Conservation (phyloP, 495 filamentous ascomycete genomes). For the Daldinia caldariorum region DNA sequence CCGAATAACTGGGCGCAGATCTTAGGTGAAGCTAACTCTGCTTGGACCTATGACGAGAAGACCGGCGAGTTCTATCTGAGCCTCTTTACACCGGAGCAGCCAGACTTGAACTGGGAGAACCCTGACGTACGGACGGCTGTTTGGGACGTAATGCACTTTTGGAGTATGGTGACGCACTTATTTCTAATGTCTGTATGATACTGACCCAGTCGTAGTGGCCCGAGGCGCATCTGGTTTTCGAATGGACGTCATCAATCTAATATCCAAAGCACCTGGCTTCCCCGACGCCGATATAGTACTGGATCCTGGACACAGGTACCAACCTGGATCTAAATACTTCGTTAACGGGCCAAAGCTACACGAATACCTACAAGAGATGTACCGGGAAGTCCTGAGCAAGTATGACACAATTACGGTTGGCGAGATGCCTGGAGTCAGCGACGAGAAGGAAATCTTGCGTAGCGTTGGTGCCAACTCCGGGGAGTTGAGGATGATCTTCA, state of each 20-base stretch:
- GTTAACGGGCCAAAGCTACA: conserved; percentile 70
- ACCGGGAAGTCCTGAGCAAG: conserved; percentile 61
- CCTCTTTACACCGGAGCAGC: conserved; percentile 67
- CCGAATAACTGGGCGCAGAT: conserved; percentile 71
- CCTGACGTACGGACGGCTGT: conserved; percentile 65
- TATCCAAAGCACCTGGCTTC: conserved; percentile 66
- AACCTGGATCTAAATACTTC: conserved; percentile 63
- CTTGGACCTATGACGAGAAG: conserved; percentile 67
- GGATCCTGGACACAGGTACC: conserved; percentile 58
- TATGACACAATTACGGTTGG: conserved; percentile 72
- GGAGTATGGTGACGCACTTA: conserved; percentile 47
- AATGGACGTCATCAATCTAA: conserved; percentile 73
- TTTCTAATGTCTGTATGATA: neutral
- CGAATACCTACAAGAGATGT: conserved; percentile 66
- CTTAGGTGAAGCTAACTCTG: conserved; percentile 65
- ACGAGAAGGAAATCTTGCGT: conserved; percentile 61
- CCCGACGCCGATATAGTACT: conserved; percentile 65
- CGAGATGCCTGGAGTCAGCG: conserved; percentile 68
- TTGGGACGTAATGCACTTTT: conserved; percentile 68
- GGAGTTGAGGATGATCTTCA: conserved; percentile 74
- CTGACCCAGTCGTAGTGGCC: conserved; percentile 49
- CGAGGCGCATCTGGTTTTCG: conserved; percentile 69
- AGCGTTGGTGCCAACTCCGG: conserved; percentile 62
- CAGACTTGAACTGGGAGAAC: conserved; percentile 74
- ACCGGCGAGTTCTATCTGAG: conserved; percentile 70